These are phyloP conservation scores for Hsuehochloa calcarea DNA, from an alignment of 176 grass and related monocot species.

Conservation along the genomic window DNA sequence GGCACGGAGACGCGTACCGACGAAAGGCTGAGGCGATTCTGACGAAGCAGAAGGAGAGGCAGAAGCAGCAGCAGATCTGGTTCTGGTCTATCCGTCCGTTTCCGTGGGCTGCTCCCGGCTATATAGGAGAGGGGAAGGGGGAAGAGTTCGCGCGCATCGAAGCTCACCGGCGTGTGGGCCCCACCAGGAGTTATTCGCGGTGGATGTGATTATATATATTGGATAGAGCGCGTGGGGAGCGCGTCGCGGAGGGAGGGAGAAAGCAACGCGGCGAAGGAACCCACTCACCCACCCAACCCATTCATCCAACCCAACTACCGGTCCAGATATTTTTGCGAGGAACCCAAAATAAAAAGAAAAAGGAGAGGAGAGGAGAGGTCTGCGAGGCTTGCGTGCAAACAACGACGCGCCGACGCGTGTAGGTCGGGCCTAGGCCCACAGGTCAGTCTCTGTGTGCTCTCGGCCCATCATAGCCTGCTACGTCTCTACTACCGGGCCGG, in stretches of 20 bases:
- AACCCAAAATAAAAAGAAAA: no score
- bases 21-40: neutral
- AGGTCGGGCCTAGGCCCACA: no score
- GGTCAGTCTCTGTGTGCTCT: no score
- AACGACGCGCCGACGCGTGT: conserved; percentile 8
- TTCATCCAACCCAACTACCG: no score
- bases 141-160: no score
- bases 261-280: conserved; percentile 26
- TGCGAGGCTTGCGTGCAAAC: neutral
- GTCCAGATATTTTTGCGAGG: no score
- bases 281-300: neutral
- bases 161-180: no score
- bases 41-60: neutral
- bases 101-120: neutral
- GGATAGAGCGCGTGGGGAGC: conserved; percentile 11
- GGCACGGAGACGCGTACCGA: neutral
- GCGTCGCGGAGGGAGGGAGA: neutral
- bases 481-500: no score
- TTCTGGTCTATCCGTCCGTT: neutral
- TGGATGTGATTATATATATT: no score
- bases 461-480: no score
- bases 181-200: neutral
- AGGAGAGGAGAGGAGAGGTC: no score
- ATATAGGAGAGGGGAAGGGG: neutral
- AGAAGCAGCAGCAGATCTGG: neutral